phyloP scores from a whole-genome alignment of 2,329 filamentous ascomycete species.

The Orbilia brochopaga region DNA sequence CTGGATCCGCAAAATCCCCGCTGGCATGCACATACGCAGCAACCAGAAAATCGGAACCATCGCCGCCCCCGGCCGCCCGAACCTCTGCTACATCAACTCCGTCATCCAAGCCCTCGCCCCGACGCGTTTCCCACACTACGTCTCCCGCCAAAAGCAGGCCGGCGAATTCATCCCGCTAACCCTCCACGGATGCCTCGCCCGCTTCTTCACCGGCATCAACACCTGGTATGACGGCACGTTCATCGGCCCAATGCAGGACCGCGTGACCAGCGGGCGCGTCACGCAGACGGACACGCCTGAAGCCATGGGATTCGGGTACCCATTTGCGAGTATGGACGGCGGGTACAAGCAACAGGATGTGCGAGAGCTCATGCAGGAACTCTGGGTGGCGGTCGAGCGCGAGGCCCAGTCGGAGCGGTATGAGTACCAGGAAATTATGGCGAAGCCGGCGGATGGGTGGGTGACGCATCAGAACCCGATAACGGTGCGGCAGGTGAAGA shows the following conservation, averaged over 20 bases:
- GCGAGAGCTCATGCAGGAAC: conserved; percentile 16
- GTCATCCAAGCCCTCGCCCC: conserved; percentile 19
- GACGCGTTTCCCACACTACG: conserved; percentile 11
- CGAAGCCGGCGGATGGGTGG: not conserved
- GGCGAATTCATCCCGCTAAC: not conserved
- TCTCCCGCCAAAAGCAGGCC: not conserved
- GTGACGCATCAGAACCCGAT: conserved; percentile 3
- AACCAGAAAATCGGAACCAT: conserved; percentile 14
- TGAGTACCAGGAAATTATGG: no score
- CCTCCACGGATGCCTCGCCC: not conserved
- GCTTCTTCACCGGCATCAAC: conserved; percentile 5
- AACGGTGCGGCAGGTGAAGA: not conserved
- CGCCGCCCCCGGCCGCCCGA: not conserved
- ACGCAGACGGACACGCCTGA: not conserved
- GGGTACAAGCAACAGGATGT: conserved; percentile 12
- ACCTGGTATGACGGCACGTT: conserved; percentile 1
- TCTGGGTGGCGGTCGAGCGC: not conserved
- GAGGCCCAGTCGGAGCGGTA: not conserved
- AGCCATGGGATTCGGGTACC: not conserved
- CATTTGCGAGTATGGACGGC: not conserved
- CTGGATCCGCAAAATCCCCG: not conserved
- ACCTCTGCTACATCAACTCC: conserved; percentile 34
- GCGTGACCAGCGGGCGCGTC: not conserved
- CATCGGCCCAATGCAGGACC: not conserved
- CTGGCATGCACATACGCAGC: not conserved